Percentiles rank a stretch among this genome's conserved stretches.
phyloP scores from a whole-genome alignment of 345 rosid genomes.

The Tarenaya hassleriana region DNA sequence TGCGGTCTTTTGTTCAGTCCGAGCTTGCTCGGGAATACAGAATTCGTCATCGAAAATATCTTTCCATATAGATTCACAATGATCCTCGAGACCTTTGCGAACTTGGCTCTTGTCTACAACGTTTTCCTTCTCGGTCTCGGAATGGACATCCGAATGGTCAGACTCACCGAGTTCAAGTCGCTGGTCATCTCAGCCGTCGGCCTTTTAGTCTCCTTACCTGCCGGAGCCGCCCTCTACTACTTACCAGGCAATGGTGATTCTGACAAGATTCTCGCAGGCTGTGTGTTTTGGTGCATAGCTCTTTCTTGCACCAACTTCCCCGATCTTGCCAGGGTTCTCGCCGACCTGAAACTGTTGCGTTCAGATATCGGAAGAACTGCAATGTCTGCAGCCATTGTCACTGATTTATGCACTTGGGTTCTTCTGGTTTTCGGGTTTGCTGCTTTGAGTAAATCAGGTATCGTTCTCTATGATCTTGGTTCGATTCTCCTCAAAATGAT shows the following conservation, averaged over 20 bases:
- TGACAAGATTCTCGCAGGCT: slow-evolving; percentile 22
- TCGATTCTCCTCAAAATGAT: no score
- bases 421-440: slow-evolving; percentile 29
- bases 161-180: slow-evolving; percentile 23
- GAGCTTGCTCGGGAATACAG: neutral
- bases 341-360: slow-evolving; percentile 61
- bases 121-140: slow-evolving; percentile 60
- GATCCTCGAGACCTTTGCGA: slow-evolving; percentile 44
- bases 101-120: slow-evolving; percentile 42
- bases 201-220: slow-evolving; percentile 27
- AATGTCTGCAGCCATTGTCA: slow-evolving; percentile 39
- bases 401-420: slow-evolving; percentile 49
- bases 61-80: slow-evolving; percentile 30
- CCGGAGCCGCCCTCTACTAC: slow-evolving; percentile 34
- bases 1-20: slow-evolving; percentile 48
- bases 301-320: slow-evolving; percentile 57
- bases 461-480: no score
- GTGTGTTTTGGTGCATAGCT: slow-evolving; percentile 42
- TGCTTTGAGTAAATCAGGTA: slow-evolving; percentile 12
- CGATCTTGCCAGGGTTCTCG: slow-evolving; percentile 43
- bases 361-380: slow-evolving; percentile 48
- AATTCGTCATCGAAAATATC: neutral
- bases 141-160: slow-evolving; percentile 42
- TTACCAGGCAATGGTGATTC: neutral
- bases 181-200: slow-evolving; percentile 37